These are phyloP conservation scores for Leccinum pachyderme DNA, from an alignment of 1,284 basidiomycete species.

Conservation along the genomic window DNA sequence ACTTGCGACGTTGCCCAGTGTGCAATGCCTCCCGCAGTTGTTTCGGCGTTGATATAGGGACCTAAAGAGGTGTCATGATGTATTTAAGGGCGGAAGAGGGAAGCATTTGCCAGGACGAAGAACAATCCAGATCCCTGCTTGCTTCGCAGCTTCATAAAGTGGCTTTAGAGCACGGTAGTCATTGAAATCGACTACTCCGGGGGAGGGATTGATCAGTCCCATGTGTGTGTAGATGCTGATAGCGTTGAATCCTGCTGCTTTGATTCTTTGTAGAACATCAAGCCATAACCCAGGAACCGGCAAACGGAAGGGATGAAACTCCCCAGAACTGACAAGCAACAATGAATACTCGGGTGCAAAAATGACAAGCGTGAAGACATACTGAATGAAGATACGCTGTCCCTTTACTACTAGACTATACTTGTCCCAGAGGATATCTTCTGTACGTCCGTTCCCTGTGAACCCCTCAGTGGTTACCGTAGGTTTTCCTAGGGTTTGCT, in stretches of 20 bases:
- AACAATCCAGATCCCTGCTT: conserved; percentile 63
- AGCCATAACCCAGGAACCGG: conserved; percentile 79
- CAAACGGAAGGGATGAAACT: conserved; percentile 82
- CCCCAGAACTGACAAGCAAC: conserved; percentile 48
- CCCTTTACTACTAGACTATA: conserved; percentile 34
- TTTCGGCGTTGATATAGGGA: conserved; percentile 78
- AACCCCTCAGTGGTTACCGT: conserved; percentile 7
- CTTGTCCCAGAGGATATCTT: conserved; percentile 33
- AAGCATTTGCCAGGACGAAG: conserved; percentile 52
- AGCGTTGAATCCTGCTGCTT: conserved; percentile 78
- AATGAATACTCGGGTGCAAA: conserved; percentile 4
- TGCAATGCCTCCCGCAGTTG: conserved; percentile 75
- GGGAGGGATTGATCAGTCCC: conserved; percentile 73
- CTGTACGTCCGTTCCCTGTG: conserved; percentile 32
- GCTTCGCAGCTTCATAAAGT: conserved; percentile 61
- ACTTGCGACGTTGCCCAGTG: conserved; percentile 76
- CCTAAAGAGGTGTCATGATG: conserved; percentile 30
- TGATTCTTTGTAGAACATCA: conserved; percentile 79
- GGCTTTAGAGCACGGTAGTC: conserved; percentile 70
- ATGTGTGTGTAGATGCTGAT: conserved; percentile 74
- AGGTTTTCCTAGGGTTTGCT: not conserved
- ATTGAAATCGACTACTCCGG: conserved; percentile 70
- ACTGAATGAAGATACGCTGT: conserved; percentile 35
- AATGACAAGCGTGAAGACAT: conserved; percentile 7
- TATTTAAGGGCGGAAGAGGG: not conserved